These are phyloP conservation scores for Hypoxylon lenormandii DNA, from an alignment of 495 filamentous ascomycete species.

Conservation along the genomic window DNA sequence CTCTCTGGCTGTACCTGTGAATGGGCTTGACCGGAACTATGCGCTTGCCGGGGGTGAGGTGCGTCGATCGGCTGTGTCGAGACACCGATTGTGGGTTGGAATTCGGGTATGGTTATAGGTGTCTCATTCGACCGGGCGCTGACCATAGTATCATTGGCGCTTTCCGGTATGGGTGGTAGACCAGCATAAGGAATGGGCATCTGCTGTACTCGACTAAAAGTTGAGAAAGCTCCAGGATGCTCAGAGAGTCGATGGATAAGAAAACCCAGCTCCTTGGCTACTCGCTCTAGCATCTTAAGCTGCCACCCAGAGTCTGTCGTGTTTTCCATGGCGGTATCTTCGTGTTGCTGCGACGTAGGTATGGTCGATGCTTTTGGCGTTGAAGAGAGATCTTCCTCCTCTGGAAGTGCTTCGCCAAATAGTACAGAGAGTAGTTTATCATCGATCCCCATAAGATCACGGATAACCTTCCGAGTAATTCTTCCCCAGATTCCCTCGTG, in stretches of 20 bases:
- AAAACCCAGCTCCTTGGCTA: conserved; percentile 85
- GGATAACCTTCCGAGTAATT: conserved; percentile 85
- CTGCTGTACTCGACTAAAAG: conserved; percentile 70
- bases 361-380: conserved; percentile 53
- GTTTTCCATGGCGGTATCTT: conserved; percentile 40
- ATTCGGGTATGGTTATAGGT: conserved; percentile 54
- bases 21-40: conserved; percentile 26
- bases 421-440: conserved; percentile 84
- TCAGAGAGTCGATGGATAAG: conserved; percentile 84
- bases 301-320: conserved; percentile 73
- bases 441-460: conserved; percentile 90
- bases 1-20: conserved; percentile 38
- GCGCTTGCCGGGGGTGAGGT: conserved; percentile 30
- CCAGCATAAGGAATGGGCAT: conserved; percentile 67
- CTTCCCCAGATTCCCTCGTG: conserved; percentile 79
- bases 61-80: conserved; percentile 48
- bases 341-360: conserved; percentile 31
- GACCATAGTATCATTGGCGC: conserved; percentile 46
- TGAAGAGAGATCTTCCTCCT: conserved; percentile 63
- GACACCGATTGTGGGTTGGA: conserved; percentile 61
- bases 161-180: conserved; percentile 66
- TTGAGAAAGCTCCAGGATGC: conserved; percentile 82
- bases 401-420: conserved; percentile 83
- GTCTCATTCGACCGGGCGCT: conserved; percentile 39
- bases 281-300: conserved; percentile 78